Evolutionary conservation across 805 yeast species (phyloP).

Genomic region (Wickerhamomyces subpelliculosus): DNA sequence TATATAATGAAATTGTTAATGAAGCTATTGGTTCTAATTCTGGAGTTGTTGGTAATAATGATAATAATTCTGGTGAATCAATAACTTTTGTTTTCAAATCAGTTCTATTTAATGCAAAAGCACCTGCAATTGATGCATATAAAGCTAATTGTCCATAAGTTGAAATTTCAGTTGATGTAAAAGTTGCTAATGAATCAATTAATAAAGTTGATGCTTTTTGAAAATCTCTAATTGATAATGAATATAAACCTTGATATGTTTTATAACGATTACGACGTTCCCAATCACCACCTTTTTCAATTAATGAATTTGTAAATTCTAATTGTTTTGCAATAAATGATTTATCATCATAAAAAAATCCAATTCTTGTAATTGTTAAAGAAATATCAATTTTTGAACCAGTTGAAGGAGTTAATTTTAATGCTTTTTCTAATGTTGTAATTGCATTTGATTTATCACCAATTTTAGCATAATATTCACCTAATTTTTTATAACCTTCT

Average conservation of each 20-base stretch:
- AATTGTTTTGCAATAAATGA: conserved; percentile 61
- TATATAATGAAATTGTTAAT: conserved; percentile 79
- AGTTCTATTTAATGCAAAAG: conserved; percentile 72
- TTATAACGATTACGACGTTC: conserved; percentile 94
- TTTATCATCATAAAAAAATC: conserved; percentile 83
- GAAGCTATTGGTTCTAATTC: conserved; percentile 74
- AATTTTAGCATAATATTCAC: conserved; percentile 80
- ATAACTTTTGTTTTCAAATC: conserved; percentile 79
- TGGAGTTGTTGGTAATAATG: conserved; percentile 66
- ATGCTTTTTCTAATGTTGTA: conserved; percentile 60
- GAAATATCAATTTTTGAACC: conserved; percentile 87
- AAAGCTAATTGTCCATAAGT: conserved; percentile 86
- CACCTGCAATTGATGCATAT: conserved; percentile 85
- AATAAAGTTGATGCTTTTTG: conserved; percentile 77
- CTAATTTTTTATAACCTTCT: conserved; percentile 69
- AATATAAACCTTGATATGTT: conserved; percentile 81
- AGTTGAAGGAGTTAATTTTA: conserved; percentile 73
- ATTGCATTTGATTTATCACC: conserved; percentile 75
- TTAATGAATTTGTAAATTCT: conserved; percentile 63
- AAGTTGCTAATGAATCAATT: conserved; percentile 89
- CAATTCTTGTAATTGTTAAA: conserved; percentile 77
- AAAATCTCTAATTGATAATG: conserved; percentile 80
- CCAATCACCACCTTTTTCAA: conserved; percentile 99
- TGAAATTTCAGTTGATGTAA: conserved; percentile 86
- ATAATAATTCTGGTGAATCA: conserved; percentile 89